phyloP scores from a whole-genome alignment of 2,329 filamentous ascomycete genomes.

The Talaromyces funiculosus region DNA sequence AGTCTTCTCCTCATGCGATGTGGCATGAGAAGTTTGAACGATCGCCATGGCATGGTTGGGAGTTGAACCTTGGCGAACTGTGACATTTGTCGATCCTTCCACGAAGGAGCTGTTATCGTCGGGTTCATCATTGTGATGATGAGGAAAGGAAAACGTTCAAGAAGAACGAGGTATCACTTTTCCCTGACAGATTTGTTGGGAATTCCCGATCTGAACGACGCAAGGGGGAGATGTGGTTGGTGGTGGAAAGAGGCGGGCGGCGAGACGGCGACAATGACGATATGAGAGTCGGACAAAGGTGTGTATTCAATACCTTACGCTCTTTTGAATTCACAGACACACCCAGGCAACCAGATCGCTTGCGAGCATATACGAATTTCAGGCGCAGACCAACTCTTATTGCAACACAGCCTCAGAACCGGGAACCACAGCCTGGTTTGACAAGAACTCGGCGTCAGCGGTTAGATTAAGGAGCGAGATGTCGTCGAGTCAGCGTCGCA shows the following conservation, averaged over 20 bases:
- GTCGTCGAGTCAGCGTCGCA: constrained; percentile 9
- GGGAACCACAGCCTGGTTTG: constrained; percentile 8
- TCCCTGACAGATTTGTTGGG: constrained; percentile 1
- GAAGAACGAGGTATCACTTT: neutral
- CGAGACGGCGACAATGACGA: constrained; percentile 4
- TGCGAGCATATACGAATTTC: neutral
- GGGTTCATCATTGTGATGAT: constrained; percentile 14
- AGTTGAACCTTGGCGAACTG: constrained; percentile 43
- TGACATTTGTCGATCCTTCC: constrained; percentile 43
- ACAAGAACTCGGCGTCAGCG: constrained; percentile 3
- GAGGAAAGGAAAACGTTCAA: neutral
- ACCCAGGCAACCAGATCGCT: neutral
- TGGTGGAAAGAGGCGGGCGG: constrained; percentile 11
- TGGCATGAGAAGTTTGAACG: constrained; percentile 50
- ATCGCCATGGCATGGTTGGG: constrained; percentile 43
- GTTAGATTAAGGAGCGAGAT: neutral
- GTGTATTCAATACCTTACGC: neutral
- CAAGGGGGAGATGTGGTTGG: constrained; percentile 7
- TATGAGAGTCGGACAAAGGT: constrained; percentile 4
- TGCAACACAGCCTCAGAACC: constrained; percentile 5
- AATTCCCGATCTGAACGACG: neutral
- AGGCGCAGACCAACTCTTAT: neutral
- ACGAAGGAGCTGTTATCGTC: constrained; percentile 28
- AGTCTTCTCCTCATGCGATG: constrained; percentile 62
- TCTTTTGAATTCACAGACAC: neutral